These are phyloP conservation scores for Penicillium canariense DNA, from an alignment of 495 filamentous ascomycete species.

Conservation along the genomic window DNA sequence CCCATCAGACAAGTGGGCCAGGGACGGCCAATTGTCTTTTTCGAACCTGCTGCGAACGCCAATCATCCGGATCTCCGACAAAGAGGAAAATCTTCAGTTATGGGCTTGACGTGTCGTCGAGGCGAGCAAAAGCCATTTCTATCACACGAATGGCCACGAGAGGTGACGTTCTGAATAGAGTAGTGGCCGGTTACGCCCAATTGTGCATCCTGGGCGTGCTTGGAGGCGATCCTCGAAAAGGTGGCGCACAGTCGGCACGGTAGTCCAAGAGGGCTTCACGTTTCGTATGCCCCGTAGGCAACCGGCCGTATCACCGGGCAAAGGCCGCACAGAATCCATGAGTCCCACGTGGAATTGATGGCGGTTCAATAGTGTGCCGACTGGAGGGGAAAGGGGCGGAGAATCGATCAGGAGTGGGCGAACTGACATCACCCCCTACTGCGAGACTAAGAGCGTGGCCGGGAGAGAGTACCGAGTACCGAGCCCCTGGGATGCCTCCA, in stretches of 20 bases:
- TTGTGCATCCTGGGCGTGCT: background rate
- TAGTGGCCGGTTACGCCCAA: background rate
- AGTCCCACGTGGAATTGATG: background rate
- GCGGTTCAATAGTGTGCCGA: background rate
- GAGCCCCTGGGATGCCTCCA: too few species aligned
- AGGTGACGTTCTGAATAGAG: too few species aligned
- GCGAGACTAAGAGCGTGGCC: too few species aligned
- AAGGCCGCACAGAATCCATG: too few species aligned
- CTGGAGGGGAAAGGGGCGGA: background rate
- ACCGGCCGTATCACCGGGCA: background rate
- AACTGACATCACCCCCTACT: too few species aligned
- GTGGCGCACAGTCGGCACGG: background rate
- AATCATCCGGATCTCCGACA: background rate
- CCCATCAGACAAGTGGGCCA: background rate
- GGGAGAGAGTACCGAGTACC: too few species aligned
- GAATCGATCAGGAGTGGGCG: background rate
- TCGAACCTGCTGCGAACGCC: background rate
- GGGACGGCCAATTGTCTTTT: background rate
- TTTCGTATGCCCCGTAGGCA: background rate
- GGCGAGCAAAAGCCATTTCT: background rate
- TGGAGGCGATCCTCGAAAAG: background rate
- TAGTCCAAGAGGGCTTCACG: background rate
- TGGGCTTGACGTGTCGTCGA: background rate
- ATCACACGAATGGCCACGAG: background rate
- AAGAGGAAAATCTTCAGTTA: background rate